Conservation (phyloP, 495 filamentous ascomycete species). For the Immersiella caudata region DNA sequence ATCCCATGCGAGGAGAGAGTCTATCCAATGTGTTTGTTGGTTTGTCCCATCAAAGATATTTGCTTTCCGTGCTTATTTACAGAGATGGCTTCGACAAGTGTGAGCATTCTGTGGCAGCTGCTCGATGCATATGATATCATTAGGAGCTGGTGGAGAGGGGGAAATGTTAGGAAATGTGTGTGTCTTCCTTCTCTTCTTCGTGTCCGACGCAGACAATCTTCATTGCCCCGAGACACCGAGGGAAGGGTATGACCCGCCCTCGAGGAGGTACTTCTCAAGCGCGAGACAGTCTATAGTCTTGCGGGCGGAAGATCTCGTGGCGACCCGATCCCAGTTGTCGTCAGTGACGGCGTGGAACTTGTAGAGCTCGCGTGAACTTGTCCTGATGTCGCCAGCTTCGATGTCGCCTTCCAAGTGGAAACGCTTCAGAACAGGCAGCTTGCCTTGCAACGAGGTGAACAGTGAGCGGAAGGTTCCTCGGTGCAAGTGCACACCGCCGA, state of each 20-base stretch:
- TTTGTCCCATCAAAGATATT: background rate
- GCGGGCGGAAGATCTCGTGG: constrained; percentile 31
- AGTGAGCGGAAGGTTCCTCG: constrained; percentile 48
- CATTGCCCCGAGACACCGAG: constrained; percentile 12
- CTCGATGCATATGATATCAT: background rate
- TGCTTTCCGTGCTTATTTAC: constrained; percentile 1
- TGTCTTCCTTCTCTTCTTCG: background rate
- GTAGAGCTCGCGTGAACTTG: constrained; percentile 45
- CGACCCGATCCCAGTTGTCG: constrained; percentile 44
- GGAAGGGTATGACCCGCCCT: constrained; percentile 44
- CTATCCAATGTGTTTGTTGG: background rate
- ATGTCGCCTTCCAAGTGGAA: constrained; percentile 52
- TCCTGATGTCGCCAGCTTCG: constrained; percentile 43
- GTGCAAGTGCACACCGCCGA: constrained; percentile 50
- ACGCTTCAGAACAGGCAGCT: constrained; percentile 40
- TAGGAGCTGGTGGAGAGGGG: background rate
- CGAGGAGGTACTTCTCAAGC: constrained; percentile 48
- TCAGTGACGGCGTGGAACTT: constrained; percentile 49
- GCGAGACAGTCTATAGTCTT: constrained; percentile 45
- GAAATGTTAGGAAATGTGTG: background rate
- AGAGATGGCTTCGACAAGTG: background rate
- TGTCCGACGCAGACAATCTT: background rate
- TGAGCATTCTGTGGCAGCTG: constrained; percentile 16
- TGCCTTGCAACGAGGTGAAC: constrained; percentile 42
- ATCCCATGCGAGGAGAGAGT: background rate